Evolutionary conservation across 2,329 filamentous ascomycete species (phyloP).

Genomic region (Proliferodiscus dingleyae): DNA sequence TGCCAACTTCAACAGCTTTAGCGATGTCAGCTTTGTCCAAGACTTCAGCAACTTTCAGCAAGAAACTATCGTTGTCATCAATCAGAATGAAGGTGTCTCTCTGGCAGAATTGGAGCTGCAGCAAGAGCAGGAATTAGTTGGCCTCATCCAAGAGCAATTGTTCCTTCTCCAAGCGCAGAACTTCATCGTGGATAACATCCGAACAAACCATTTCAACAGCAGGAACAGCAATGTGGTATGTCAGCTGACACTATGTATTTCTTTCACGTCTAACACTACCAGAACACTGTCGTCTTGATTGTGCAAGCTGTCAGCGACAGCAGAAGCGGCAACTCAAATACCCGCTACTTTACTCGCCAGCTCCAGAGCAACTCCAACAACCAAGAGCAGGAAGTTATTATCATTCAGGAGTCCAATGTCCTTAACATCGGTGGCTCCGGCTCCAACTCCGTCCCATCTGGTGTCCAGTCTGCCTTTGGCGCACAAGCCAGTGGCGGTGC

Average conservation of each 20-base stretch:
- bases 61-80: slow-evolving; percentile 16
- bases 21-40: slow-evolving; percentile 7
- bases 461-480: background rate
- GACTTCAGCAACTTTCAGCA: slow-evolving; percentile 9
- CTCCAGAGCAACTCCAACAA: slow-evolving; percentile 19
- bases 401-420: slow-evolving; percentile 14
- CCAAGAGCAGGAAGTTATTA: slow-evolving; percentile 15
- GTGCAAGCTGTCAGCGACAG: slow-evolving; percentile 25
- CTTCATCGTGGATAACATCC: slow-evolving; percentile 27
- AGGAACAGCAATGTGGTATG: slow-evolving; percentile 26
- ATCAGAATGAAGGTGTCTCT: slow-evolving; percentile 11
- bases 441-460: background rate
- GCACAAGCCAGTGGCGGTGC: background rate
- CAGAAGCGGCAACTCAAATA: slow-evolving; percentile 19
- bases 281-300: slow-evolving; percentile 29
- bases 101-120: slow-evolving; percentile 10
- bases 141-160: slow-evolving; percentile 18
- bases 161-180: slow-evolving; percentile 14
- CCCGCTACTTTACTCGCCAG: slow-evolving; percentile 25
- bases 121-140: slow-evolving; percentile 11
- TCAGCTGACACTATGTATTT: background rate
- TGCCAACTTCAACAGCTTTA: slow-evolving; percentile 4
- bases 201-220: slow-evolving; percentile 27
- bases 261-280: slow-evolving; percentile 6
- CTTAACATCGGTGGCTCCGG: slow-evolving; percentile 10